phyloP scores from a whole-genome alignment of 2,329 filamentous ascomycete species.

The Macrophomina tecta region DNA sequence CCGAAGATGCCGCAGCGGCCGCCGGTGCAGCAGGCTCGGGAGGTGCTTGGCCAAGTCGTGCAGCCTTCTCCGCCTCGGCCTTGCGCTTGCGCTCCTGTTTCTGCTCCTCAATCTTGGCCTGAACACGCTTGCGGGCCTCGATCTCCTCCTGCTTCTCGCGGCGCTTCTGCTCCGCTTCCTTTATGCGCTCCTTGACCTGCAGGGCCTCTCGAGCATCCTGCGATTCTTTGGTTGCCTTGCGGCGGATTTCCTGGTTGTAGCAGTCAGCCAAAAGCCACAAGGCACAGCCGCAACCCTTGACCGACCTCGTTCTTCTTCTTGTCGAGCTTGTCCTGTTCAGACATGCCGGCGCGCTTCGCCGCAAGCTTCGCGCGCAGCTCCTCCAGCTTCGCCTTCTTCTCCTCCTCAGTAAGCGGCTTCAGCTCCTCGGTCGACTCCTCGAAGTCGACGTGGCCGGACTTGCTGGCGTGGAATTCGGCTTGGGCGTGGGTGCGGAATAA shows the following conservation, averaged over 20 bases:
- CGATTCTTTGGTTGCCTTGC: slow-evolving; percentile 86
- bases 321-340: slow-evolving; percentile 77
- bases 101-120: slow-evolving; percentile 93
- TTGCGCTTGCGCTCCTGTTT: slow-evolving; percentile 87
- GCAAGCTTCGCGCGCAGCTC: slow-evolving; percentile 75
- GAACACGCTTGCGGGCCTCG: slow-evolving; percentile 85
- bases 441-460: slow-evolving; percentile 72
- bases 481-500: slow-evolving; percentile 81
- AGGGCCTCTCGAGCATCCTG: slow-evolving; percentile 92
- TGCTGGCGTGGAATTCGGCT: slow-evolving; percentile 88
- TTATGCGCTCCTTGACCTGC: slow-evolving; percentile 85
- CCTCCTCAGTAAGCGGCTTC: slow-evolving; percentile 85
- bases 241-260: slow-evolving; percentile 64
- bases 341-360: slow-evolving; percentile 72
- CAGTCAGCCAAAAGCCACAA: slow-evolving; percentile 23
- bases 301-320: slow-evolving; percentile 82
- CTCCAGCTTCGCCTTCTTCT: slow-evolving; percentile 80
- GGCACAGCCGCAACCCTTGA: slow-evolving; percentile 1
- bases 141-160: slow-evolving; percentile 86
- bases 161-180: slow-evolving; percentile 85
- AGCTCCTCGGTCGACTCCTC: slow-evolving; percentile 92
- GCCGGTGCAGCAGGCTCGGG: slow-evolving; percentile 57
- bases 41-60: slow-evolving; percentile 73
- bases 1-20: slow-evolving; percentile 53
- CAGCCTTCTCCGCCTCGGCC: slow-evolving; percentile 83